phyloP scores from a whole-genome alignment of 192 early-diverging fungal genomes.

The Geranomyces variabilis region DNA sequence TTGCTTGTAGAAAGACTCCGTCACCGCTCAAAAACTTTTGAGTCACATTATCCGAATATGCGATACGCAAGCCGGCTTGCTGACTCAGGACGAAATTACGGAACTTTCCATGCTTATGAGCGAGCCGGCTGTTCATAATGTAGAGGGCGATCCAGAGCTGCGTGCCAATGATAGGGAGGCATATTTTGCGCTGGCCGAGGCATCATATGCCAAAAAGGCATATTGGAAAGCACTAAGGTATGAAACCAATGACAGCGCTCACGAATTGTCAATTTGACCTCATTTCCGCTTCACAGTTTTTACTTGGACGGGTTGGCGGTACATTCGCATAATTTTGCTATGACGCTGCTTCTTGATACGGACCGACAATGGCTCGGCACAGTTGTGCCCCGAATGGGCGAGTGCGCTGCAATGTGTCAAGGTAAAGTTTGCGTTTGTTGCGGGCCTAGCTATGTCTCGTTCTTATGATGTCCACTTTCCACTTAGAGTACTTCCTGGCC shows the following conservation, averaged over 20 bases:
- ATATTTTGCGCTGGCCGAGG: neutral
- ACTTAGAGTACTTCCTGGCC: neutral
- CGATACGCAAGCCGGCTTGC: no score
- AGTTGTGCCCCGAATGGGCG: neutral
- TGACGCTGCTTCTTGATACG: neutral
- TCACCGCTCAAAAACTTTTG: neutral
- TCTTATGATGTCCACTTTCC: neutral
- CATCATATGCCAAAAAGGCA: neutral
- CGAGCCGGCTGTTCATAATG: no score
- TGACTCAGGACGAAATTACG: no score
- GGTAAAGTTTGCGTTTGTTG: neutral
- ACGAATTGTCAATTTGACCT: neutral
- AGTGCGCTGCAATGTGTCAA: constrained; percentile 2
- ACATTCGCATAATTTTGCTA: constrained; percentile 7
- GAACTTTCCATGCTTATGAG: no score
- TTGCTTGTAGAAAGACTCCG: neutral
- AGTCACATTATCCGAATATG: neutral
- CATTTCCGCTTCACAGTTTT: neutral
- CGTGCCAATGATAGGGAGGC: neutral
- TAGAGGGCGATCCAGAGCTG: no score
- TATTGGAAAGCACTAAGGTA: neutral
- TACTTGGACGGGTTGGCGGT: constrained; percentile 12
- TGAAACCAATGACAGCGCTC: neutral
- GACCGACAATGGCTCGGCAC: neutral
- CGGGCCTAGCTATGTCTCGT: neutral